Base-by-base conservation (phyloP, 345 rosid genomes). In the Acer negundo region DNA sequence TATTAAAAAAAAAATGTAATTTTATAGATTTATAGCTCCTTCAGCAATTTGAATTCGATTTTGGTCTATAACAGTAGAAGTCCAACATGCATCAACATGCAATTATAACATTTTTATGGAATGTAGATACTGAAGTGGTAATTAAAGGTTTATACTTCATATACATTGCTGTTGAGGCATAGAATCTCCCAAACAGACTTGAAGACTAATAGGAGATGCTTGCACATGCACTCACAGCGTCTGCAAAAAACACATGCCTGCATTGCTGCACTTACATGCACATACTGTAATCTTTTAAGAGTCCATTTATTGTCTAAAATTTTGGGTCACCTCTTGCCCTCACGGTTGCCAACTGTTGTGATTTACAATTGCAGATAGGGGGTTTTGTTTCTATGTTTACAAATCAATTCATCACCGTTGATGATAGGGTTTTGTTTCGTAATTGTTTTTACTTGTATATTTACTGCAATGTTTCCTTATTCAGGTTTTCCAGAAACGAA, bases 401-500 rank as follows among this genome's bases (percentile, higher is more conserved):
- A 2, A 55, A 42, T 6, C 61, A 42, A n/a, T 12, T 9, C 71
- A 7, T 28, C 23, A 47, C n/a, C 24, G 22, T 66, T 17, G 47
- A 16, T 47, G n/a, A 15, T 24, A 6, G 24, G n/a, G 15, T 70
- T 53, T 49, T 75, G 62, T 47, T 65, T 72, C 4, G 6, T 28
- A 44, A 12, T 38, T 53, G 22, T 42, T 38, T 51, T 55, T 10
- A 19, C 17, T 19, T 38, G 46, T 38, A 8, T 55, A 69, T 62
- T 71, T 71, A 53, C 68, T 67, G 55, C 66, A 28, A 49, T 56
- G 19, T 76, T 53, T 72, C 74, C 62, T 67, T 56, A 55, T 78
- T 46, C 80, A 93, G 95, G 87, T 93, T 77, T 93, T 93, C 81
- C 93, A 90, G 80, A 91, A 91, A 77, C 80, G 91, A 66, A 91